phyloP scores from a whole-genome alignment of 345 rosid genomes.

The Citrus trifoliata region DNA sequence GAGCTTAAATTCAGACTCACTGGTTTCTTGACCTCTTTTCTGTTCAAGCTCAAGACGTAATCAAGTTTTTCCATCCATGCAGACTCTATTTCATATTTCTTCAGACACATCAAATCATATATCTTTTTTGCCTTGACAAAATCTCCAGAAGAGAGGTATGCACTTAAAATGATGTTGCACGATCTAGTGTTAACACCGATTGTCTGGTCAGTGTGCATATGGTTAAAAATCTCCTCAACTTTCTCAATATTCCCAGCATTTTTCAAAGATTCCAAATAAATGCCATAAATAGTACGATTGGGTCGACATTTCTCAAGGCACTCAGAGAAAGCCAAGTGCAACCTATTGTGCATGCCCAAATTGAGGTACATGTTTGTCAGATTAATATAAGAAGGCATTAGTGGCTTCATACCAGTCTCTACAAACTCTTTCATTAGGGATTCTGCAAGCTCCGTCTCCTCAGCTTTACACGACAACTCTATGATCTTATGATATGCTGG shows the following conservation, averaged over 20 bases:
- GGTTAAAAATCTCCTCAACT: conserved; percentile 61
- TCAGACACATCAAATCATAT: conserved; percentile 64
- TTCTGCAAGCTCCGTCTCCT: conserved; percentile 52
- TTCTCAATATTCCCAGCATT: conserved; percentile 47
- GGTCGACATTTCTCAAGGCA: conserved; percentile 64
- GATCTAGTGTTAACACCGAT: conserved; percentile 57
- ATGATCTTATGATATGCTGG: conserved; percentile 76
- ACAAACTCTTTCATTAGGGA: conserved; percentile 60
- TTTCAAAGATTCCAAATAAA: conserved; percentile 72
- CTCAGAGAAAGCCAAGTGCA: conserved; percentile 47
- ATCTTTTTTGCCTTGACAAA: conserved; percentile 56
- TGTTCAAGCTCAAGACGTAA: conserved; percentile 46
- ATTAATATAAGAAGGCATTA: conserved; percentile 55
- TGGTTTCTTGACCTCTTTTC: conserved; percentile 54
- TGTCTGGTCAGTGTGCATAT: conserved; percentile 38
- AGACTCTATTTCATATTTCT: conserved; percentile 59
- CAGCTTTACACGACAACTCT: conserved; percentile 54
- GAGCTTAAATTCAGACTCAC: conserved; percentile 61
- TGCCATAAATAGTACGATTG: conserved; percentile 52
- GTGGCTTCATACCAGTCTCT: conserved; percentile 62
- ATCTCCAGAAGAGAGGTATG: conserved; percentile 56
- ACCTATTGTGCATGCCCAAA: conserved; percentile 52
- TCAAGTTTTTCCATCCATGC: conserved; percentile 62
- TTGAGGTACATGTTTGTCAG: conserved; percentile 53
- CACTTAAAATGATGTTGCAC: conserved; percentile 64